A percentile compares a stretch with the other conserved stretches of the same genome.
Evolutionary conservation across 164 flowering plant species (phyloP).

Genomic region (Umbellularia californica): DNA sequence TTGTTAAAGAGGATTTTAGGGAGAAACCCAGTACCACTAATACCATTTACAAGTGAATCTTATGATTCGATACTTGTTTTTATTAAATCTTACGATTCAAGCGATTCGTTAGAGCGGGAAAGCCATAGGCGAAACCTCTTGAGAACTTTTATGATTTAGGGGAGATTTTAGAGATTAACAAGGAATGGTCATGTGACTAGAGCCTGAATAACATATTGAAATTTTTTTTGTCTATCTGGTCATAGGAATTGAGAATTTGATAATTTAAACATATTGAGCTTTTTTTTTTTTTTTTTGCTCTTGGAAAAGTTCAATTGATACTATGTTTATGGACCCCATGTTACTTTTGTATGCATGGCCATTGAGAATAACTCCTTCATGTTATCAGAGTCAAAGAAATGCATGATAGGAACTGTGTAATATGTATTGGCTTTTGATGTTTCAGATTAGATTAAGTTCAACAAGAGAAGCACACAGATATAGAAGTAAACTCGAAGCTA

Average conservation of each 20-base stretch:
- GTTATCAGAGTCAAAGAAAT: not conserved
- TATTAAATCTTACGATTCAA: too few relatives aligned
- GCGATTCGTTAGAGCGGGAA: too few relatives aligned
- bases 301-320: not conserved
- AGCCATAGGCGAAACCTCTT: too few relatives aligned
- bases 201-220: too few relatives aligned
- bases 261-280: not conserved
- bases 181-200: too few relatives aligned
- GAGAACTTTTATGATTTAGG: too few relatives aligned
- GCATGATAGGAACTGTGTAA: not conserved
- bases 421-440: constrained; percentile 1
- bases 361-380: not conserved
- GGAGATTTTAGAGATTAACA: too few relatives aligned
- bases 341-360: not conserved
- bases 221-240: not conserved
- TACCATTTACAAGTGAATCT: too few relatives aligned
- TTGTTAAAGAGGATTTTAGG: too few relatives aligned
- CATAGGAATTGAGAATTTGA: not conserved
- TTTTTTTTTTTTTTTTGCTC: not conserved
- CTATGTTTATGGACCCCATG: not conserved
- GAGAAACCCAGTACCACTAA: too few relatives aligned
- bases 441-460: constrained; percentile 37
- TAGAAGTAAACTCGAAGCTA: constrained; percentile 64
- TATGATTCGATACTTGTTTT: too few relatives aligned
- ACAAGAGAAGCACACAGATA: constrained; percentile 35